Evolutionary conservation across 2,329 filamentous ascomycete genomes (phyloP).

Genomic region (Neofusicoccum sp.): DNA sequence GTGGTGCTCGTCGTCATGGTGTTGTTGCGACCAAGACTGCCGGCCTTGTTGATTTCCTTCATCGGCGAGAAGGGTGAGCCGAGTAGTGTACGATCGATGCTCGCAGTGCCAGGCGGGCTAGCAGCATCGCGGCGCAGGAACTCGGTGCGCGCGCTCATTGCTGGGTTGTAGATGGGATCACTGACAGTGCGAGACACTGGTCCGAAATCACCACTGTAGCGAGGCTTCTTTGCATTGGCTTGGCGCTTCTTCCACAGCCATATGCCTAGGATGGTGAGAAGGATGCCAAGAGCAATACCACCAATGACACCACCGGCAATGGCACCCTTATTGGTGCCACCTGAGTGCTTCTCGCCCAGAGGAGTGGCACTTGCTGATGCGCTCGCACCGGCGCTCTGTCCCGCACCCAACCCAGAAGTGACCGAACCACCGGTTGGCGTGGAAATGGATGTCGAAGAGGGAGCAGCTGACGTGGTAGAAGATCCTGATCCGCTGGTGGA

Average conservation of each 20-base stretch:
- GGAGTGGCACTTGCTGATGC: constrained; percentile 32
- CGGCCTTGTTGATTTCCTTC: constrained; percentile 17
- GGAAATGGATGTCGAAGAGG: constrained; percentile 12
- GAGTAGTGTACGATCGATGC: constrained; percentile 28
- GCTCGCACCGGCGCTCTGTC: constrained; percentile 22
- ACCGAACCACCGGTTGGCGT: constrained; percentile 10
- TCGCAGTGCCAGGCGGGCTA: constrained; percentile 32
- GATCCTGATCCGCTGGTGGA: constrained; percentile 50
- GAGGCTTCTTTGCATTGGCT: constrained; percentile 29
- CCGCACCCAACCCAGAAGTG: neutral
- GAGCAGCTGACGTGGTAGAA: constrained; percentile 24
- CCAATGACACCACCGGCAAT: constrained; percentile 43
- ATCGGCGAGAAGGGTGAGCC: constrained; percentile 32
- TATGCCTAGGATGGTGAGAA: constrained; percentile 34
- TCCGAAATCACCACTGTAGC: constrained; percentile 42
- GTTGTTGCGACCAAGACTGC: constrained; percentile 35
- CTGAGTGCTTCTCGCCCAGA: constrained; percentile 21
- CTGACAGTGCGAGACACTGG: constrained; percentile 41
- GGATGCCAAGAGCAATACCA: constrained; percentile 39
- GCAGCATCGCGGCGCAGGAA: constrained; percentile 38
- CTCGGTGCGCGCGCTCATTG: constrained; percentile 38
- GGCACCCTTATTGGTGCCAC: constrained; percentile 27
- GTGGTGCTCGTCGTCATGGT: constrained; percentile 24
- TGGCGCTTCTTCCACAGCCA: constrained; percentile 40
- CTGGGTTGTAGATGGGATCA: constrained; percentile 43